Percentiles rank a stretch among this genome's conserved stretches.
phyloP scores from a whole-genome alignment of 768 basidiomycete species.

The Pleurotus tuoliensis region DNA sequence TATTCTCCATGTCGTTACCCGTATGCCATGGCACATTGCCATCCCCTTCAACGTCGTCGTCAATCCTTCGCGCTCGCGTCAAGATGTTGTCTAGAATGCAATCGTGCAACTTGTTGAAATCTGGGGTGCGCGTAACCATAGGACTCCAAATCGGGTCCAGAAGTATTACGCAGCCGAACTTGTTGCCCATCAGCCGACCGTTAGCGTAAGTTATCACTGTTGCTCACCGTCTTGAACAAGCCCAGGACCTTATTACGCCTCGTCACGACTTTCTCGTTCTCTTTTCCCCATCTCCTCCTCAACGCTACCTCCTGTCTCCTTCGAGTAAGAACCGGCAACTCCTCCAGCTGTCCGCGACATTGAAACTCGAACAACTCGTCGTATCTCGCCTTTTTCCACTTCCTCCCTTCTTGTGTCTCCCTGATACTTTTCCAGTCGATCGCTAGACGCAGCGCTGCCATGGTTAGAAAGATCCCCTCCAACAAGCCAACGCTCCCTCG shows the following conservation, averaged over 20 bases:
- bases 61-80: too few species aligned
- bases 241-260: neutral
- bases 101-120: neutral
- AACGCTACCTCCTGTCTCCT: neutral
- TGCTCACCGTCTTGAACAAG: neutral
- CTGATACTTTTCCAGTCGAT: neutral
- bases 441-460: neutral
- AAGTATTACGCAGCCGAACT: neutral
- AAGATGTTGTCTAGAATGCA: neutral
- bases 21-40: too few species aligned
- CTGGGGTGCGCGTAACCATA: neutral
- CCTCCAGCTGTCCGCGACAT: neutral
- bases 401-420: neutral
- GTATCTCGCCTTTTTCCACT: neutral
- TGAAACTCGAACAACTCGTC: neutral
- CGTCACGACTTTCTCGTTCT: neutral
- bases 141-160: neutral
- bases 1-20: too few species aligned
- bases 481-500: too few species aligned
- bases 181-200: neutral
- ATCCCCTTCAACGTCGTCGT: too few species aligned
- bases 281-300: neutral
- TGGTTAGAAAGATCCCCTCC: neutral
- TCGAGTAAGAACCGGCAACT: neutral
- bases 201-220: neutral